Evolutionary conservation across 2,329 filamentous ascomycete genomes (phyloP), one percentile per base, ranked within the genome.

Genomic region (Fusarium dlaminii): DNA sequence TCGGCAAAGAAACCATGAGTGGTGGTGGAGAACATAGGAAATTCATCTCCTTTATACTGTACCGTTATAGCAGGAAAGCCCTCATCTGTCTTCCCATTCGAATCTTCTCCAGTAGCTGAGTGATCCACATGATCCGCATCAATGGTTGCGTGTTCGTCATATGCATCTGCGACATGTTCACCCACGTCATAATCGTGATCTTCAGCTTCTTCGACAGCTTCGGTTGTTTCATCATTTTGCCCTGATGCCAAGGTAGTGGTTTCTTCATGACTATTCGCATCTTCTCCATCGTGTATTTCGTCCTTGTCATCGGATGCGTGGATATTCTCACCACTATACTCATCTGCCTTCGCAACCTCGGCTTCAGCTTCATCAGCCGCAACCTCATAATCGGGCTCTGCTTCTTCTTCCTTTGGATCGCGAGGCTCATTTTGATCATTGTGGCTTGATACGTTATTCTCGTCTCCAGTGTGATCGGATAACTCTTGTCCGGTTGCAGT

Each of bases 1-100:
- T 85, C 82, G 13, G 85, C 81, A 43, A 89, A 86, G 69, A 88
- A 89, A 14, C 85, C 76, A 51, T 84, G 79, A 24, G 81, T 70
- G 29, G 75, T 70, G 18, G 70, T 57, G 4, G 83, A 83, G 62
- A 86, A 83, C 39, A 85, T 77, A 8, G 84, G 84, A 59, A 83
- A 86, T 56, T 85, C 82, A 22, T 85, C 82, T 40, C 83, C 84
- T 60, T 82, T 84, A 66, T 86, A 86, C 52, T 82, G 81, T 57
- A 86, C 84, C 15, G 81, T 84, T 45, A 83, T 86, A 72, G 74
- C 77, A 20, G 80, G 84, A 62, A 76, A 83, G 3, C 78, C 76
- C 13, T 56, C 58, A 27, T 68, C 70, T 49, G 67, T 54, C 30
- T 69, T 66, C 24, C 32, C 58, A n/a, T 57, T 64, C 32, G 72